Base-by-base conservation (phyloP, 345 rosid species). In the Gossypium australe region DNA sequence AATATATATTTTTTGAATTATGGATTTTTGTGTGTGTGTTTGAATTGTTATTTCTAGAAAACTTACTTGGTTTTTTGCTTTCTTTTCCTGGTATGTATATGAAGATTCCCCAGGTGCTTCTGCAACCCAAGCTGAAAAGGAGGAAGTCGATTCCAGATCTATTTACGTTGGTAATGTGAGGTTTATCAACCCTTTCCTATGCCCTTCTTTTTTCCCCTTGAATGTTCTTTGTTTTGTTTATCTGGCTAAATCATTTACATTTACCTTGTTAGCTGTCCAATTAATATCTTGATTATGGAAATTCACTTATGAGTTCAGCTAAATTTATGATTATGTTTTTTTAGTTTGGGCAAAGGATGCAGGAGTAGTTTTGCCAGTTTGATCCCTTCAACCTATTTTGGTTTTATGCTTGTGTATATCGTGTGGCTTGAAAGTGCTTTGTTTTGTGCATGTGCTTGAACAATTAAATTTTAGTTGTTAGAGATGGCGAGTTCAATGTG, bases 81-180 rank as follows among this genome's bases (percentile, higher is more conserved):
- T 59, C n/a, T 25, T 12, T 12, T 16, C 34, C 57, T 11, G 78
- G 78, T 61, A 51, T 76, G 61, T 82, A 51, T 74, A 49, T 83
- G 86, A 82, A 91, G 99, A 95, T 84, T 76, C 98, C 59, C 75
- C 97, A 3, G 64, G 85, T 77, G 83, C 79, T 84, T 84, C 94
- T 70, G 93, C 89, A 1, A 81, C 94, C 63, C 76, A 84, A 57
- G 97, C 97, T 79, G 98, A 93, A 83, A 95, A 93, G 90, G 99
- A 95, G 82, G 99, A 95, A 84, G 97, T 93, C 70, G 99, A 95
- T 87, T 13, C 97, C 1, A 94, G 99, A 20, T 95, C 99, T 5
- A 89, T 95, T 38, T 95, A 93, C 76, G 99, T 95, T 68, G 99
- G 99, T 80, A 95, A 95, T 87, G 99, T 95, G 85, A 91, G 97